These are phyloP conservation scores for Tricladium varicosporioides DNA, from an alignment of 2,329 filamentous ascomycete genomes.

Conservation along the genomic window DNA sequence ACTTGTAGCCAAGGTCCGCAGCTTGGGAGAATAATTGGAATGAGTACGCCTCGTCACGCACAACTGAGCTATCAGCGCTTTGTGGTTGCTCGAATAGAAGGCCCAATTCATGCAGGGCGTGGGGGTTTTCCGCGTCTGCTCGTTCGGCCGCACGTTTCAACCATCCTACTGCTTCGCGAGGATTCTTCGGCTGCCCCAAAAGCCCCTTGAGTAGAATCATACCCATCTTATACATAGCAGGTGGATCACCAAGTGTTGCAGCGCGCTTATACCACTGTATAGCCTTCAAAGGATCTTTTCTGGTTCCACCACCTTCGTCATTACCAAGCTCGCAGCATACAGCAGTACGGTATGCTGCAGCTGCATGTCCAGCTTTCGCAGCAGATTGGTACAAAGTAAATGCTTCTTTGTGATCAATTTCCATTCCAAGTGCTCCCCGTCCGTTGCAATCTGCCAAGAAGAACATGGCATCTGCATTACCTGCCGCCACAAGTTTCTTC, in stretches of 20 bases:
- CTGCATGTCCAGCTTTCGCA: conserved; percentile 82
- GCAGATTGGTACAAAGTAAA: conserved; percentile 92
- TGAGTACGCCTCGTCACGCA: conserved; percentile 80
- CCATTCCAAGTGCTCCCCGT: conserved; percentile 72
- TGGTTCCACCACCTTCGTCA: conserved; percentile 90
- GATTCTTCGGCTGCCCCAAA: conserved; percentile 80
- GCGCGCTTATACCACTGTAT: conserved; percentile 98
- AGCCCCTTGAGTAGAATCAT: conserved; percentile 94
- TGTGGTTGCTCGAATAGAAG: conserved; percentile 55
- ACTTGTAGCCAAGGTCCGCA: conserved; percentile 88
- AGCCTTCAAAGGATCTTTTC: conserved; percentile 86
- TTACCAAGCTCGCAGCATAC: conserved; percentile 97
- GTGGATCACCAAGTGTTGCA: conserved; percentile 82
- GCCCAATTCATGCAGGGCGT: conserved; percentile 87
- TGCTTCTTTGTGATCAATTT: conserved; percentile 85
- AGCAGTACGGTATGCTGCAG: conserved; percentile 88
- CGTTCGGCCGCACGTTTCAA: conserved; percentile 88
- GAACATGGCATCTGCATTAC: conserved; percentile 88
- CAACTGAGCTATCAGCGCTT: conserved; percentile 62
- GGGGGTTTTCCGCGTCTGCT: conserved; percentile 86
- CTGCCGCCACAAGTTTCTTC: conserved; percentile 76
- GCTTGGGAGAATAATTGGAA: conserved; percentile 80
- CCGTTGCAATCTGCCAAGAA: conserved; percentile 88
- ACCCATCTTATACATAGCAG: conserved; percentile 97
- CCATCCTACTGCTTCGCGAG: conserved; percentile 86